A percentile compares a stretch with the other conserved stretches of the same genome.
phyloP scores from a whole-genome alignment of 305 asterid genomes.

The Euphrasia arctica region DNA sequence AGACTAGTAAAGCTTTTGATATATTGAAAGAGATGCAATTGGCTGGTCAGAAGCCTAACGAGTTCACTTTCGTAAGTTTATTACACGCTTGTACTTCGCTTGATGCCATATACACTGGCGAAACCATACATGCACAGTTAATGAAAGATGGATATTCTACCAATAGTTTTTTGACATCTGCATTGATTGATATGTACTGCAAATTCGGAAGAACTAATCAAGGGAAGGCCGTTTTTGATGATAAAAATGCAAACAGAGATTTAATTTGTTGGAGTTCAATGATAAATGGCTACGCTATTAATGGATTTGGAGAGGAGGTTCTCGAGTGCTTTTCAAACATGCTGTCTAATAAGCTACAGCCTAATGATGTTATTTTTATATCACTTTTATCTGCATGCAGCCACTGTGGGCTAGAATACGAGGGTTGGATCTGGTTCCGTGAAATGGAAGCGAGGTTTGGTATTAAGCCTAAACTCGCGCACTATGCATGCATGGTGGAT shows the following conservation, averaged over 20 bases:
- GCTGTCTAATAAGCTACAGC: slow-evolving; percentile 53
- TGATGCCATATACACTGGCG: slow-evolving; percentile 46
- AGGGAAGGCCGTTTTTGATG: slow-evolving; percentile 54
- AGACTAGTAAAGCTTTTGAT: slow-evolving; percentile 45
- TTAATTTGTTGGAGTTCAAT: slow-evolving; percentile 90
- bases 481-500: slow-evolving; percentile 89
- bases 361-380: slow-evolving; percentile 66
- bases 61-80: slow-evolving; percentile 57
- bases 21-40: slow-evolving; percentile 53
- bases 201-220: slow-evolving; percentile 54
- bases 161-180: slow-evolving; percentile 50
- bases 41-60: slow-evolving; percentile 62
- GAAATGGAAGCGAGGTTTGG: slow-evolving; percentile 55
- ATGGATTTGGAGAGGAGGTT: slow-evolving; percentile 70
- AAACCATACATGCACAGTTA: slow-evolving; percentile 56
- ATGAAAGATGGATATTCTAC: slow-evolving; percentile 48
- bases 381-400: slow-evolving; percentile 78
- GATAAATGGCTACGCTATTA: slow-evolving; percentile 77
- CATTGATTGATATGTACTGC: slow-evolving; percentile 73
- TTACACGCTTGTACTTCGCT: slow-evolving; percentile 51
- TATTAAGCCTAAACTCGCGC: slow-evolving; percentile 59
- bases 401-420: slow-evolving; percentile 80
- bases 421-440: slow-evolving; percentile 78
- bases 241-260: slow-evolving; percentile 43
- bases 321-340: slow-evolving; percentile 62